phyloP scores from a whole-genome alignment of 768 basidiomycete genomes.

The Agrocybe pediades region DNA sequence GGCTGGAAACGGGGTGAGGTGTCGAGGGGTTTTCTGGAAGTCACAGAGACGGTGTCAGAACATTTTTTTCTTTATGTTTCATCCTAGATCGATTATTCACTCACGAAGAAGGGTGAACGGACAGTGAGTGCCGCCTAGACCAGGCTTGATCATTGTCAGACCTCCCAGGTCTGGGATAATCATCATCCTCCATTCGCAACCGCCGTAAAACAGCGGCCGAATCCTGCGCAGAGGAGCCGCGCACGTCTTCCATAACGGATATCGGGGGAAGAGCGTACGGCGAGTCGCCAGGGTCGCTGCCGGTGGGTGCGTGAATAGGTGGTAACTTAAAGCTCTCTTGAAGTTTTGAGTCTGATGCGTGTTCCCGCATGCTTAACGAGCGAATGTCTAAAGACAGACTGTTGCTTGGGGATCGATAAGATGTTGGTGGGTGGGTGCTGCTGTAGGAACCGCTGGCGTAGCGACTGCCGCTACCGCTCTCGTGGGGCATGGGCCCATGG shows the following conservation, averaged over 20 bases:
- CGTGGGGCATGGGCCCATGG: neutral
- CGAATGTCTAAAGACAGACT: slow-evolving; percentile 35
- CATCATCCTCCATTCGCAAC: slow-evolving; percentile 57
- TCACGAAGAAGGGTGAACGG: slow-evolving; percentile 34
- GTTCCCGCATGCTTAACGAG: slow-evolving; percentile 20
- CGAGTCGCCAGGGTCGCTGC: slow-evolving; percentile 29
- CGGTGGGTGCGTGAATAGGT: slow-evolving; percentile 37
- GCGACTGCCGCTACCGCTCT: neutral
- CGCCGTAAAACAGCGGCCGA: slow-evolving; percentile 69
- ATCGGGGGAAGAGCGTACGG: slow-evolving; percentile 68
- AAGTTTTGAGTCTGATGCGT: slow-evolving; percentile 22
- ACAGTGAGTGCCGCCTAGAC: slow-evolving; percentile 45
- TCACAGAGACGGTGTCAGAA: slow-evolving; percentile 7
- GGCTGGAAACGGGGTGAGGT: slow-evolving; percentile 33
- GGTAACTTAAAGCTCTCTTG: slow-evolving; percentile 40
- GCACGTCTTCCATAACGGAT: slow-evolving; percentile 65
- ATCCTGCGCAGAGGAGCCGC: slow-evolving; percentile 49
- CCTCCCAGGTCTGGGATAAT: slow-evolving; percentile 24
- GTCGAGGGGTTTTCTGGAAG: slow-evolving; percentile 22
- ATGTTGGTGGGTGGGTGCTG: slow-evolving; percentile 22
- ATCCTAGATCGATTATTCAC: too few relatives aligned
- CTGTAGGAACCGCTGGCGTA: neutral
- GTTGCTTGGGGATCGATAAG: slow-evolving; percentile 20
- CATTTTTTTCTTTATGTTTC: neutral
- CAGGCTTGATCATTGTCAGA: slow-evolving; percentile 30